A percentile compares a stretch with the other conserved stretches of the same genome.
Evolutionary conservation across 306 rosid species (phyloP).

Genomic region (Rosa chinensis): DNA sequence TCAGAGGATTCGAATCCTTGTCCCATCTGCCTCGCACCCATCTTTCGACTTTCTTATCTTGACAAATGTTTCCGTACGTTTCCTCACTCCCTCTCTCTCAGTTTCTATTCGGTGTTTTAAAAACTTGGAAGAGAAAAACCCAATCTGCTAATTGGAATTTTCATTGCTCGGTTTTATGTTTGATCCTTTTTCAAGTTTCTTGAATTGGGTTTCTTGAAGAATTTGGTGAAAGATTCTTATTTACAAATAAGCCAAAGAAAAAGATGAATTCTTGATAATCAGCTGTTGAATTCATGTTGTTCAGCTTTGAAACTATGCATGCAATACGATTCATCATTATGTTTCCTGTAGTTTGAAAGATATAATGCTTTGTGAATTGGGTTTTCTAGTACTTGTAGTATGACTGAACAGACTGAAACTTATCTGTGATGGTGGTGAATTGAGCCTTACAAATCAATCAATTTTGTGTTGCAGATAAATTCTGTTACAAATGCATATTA

Average conservation of each 20-base stretch:
- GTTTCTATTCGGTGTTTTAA: background rate
- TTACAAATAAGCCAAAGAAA: background rate
- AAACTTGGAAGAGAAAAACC: background rate
- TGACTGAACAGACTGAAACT: background rate
- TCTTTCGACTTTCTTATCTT: constrained; percentile 62
- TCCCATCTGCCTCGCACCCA: constrained; percentile 71
- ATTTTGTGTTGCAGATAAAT: constrained; percentile 61
- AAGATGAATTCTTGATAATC: background rate
- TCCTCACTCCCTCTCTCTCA: constrained; percentile 15
- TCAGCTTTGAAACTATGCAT: background rate
- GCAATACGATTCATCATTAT: background rate
- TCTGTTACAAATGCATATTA: constrained; percentile 82
- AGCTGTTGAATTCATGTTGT: background rate
- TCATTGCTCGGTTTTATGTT: background rate
- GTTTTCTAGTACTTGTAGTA: background rate
- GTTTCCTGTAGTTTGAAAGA: background rate
- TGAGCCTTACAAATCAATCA: background rate
- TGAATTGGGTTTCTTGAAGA: constrained; percentile 5
- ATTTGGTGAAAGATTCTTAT: background rate
- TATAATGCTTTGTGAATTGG: background rate
- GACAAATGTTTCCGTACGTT: constrained; percentile 68
- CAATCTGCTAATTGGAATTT: background rate
- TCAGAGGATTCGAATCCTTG: constrained; percentile 46
- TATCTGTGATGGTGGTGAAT: background rate
- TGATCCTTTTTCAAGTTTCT: background rate